Evolutionary conservation across 208 protist species (phyloP), one percentile per base, ranked within the genome.

Genomic region (Leishmania martiniquensis): DNA sequence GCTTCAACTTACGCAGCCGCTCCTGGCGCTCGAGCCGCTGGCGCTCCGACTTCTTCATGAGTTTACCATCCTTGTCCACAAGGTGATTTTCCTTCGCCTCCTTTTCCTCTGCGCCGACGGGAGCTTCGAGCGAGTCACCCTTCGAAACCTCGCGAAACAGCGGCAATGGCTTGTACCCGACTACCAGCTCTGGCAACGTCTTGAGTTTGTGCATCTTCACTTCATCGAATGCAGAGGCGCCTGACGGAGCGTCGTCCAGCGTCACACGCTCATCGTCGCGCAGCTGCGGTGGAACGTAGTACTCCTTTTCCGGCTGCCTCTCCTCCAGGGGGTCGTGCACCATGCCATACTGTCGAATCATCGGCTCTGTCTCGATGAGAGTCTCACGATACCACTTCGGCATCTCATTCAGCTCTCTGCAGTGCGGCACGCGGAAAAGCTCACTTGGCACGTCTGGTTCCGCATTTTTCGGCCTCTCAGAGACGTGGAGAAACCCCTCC

Each of bases 221-320:
- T 78, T 95, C 91, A 74, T 97, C 94, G 88, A 97, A 97, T 54
- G 92, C 87, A n/a, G 94, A 94, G 20, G 78, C 81, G 47, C 88
- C 91, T 68, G 77, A 79, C 12, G 77, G 77, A 39, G 89, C 86
- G 80, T 94, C 89, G 80, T 97, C 94, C 69, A 95, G 88, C 70
- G 89, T 93, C 80, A 96, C 88, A 67, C 89, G 85, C 57, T 82
- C 85, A 57, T 89, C 87, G 52, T 94, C 87, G 29, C 70, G 76
- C 67, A 94, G 72, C 39, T 85, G 71, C 17, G 89, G 85, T 9
- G 89, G 91, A 42, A 76, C 71, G 84, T 96, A 96, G 83, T 94
- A 97, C 81, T 90, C 85, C 59, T 77, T 62, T 29, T 70, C 49
- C 55, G 78, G 52, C 17, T 78, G 45, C 54, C 76, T 68, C 68